Percentiles rank a stretch among this genome's conserved stretches.
Conservation (phyloP, 106 monocot species). For the Acorus gramineus region DNA sequence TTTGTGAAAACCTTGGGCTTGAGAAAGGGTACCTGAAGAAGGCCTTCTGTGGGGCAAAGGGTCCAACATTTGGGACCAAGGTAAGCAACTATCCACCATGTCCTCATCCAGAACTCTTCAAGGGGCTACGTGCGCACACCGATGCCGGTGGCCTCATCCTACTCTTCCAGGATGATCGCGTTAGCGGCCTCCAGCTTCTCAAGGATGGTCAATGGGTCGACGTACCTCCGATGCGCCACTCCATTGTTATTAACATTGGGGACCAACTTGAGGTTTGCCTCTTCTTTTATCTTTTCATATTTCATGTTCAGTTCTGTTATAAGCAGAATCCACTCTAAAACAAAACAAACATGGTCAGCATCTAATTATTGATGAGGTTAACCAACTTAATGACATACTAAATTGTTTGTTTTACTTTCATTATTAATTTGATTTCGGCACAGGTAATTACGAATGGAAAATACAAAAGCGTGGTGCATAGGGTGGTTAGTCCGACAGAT, state of each 20-base stretch:
- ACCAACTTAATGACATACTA: no score
- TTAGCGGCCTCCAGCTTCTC: constrained; percentile 69
- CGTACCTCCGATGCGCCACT: constrained; percentile 48
- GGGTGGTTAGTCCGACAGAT: constrained; percentile 45
- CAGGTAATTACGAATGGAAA: constrained; percentile 72
- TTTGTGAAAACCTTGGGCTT: constrained; percentile 72
- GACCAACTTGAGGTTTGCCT: constrained; percentile 52
- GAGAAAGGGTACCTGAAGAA: constrained; percentile 68
- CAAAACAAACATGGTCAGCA: no score
- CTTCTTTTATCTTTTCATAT: not conserved
- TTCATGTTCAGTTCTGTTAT: no score
- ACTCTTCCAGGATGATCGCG: constrained; percentile 62
- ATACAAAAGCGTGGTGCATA: constrained; percentile 70
- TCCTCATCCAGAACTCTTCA: constrained; percentile 48
- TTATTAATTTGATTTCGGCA: not conserved
- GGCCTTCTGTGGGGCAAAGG: constrained; percentile 47
- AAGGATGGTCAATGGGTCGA: constrained; percentile 67
- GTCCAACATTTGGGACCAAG: constrained; percentile 71
- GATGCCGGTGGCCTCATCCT: constrained; percentile 85
- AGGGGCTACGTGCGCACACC: constrained; percentile 63
- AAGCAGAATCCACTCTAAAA: no score
- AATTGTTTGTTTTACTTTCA: no score
- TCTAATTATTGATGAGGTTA: no score
- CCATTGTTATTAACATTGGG: constrained; percentile 74
- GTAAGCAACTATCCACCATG: constrained; percentile 79